These are phyloP conservation scores for Trebouxia sp. DNA, from an alignment of 139 green algal genomes.

Conservation along the genomic window DNA sequence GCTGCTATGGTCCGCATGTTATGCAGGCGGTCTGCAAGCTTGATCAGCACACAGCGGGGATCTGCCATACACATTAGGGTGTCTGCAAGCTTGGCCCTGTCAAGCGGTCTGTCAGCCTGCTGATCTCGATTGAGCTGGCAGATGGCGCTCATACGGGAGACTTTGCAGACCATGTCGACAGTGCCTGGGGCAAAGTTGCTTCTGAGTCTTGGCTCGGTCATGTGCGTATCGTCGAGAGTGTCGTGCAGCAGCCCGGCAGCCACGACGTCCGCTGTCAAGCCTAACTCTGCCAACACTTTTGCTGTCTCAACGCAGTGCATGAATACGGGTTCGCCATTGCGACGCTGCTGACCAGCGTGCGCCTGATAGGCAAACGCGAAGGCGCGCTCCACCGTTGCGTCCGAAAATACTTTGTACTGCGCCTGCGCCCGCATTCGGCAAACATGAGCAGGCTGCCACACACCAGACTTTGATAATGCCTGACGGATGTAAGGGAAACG, in stretches of 20 bases:
- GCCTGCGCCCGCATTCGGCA: background rate
- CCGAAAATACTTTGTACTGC: background rate
- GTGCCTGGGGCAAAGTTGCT: constrained; percentile 18
- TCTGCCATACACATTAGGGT: constrained; percentile 79
- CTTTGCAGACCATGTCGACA: constrained; percentile 47
- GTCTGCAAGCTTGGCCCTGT: constrained; percentile 39
- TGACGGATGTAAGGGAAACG: too few species aligned
- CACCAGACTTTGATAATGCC: too few species aligned
- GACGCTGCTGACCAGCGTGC: constrained; percentile 22
- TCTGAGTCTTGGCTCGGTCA: constrained; percentile 53
- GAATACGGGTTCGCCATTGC: constrained; percentile 57
- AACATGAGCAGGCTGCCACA: too few species aligned
- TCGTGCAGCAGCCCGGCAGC: constrained; percentile 73
- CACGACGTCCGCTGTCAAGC: constrained; percentile 65
- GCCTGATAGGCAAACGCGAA: background rate
- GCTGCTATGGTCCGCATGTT: constrained; percentile 67
- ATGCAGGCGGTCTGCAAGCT: constrained; percentile 81
- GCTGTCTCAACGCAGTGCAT: constrained; percentile 60
- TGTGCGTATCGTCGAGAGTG: constrained; percentile 50
- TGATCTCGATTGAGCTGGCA: constrained; percentile 38
- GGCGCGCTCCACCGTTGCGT: background rate
- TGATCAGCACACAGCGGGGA: constrained; percentile 76
- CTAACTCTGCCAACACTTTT: constrained; percentile 65
- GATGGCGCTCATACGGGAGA: constrained; percentile 54
- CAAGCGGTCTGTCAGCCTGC: background rate